Conservation (phyloP, 495 filamentous ascomycete genomes). For the Tuber indicum region DNA sequence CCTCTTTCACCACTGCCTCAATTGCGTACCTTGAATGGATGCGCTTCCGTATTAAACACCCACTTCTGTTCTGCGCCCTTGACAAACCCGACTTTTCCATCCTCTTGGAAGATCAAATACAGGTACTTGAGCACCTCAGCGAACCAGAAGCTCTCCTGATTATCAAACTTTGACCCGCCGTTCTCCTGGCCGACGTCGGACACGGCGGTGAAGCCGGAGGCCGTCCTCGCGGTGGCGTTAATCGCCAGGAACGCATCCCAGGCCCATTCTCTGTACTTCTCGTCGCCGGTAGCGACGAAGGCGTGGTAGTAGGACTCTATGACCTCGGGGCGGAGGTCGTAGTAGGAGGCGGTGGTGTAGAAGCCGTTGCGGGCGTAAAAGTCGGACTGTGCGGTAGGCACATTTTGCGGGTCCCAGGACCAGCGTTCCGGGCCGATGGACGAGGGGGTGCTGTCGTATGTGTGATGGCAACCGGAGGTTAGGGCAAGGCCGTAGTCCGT, state of each 20-base stretch:
- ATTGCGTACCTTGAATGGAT: conserved; percentile 57
- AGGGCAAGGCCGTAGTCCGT: conserved; percentile 69
- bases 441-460: conserved; percentile 62
- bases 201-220: conserved; percentile 62
- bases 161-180: conserved; percentile 60
- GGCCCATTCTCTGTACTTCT: conserved; percentile 71
- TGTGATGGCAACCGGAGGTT: conserved; percentile 65
- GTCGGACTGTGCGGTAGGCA: conserved; percentile 45
- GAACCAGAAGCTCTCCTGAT: conserved; percentile 86
- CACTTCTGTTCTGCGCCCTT: conserved; percentile 53
- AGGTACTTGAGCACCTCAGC: conserved; percentile 85
- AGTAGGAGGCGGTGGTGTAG: conserved; percentile 58
- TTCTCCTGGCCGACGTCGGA: conserved; percentile 56
- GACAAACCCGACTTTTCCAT: conserved; percentile 55
- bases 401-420: conserved; percentile 55
- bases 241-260: conserved; percentile 75
- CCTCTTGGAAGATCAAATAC: conserved; percentile 60
- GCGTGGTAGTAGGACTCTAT: conserved; percentile 87
- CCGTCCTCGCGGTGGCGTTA: conserved; percentile 54
- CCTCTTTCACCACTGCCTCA: neutral
- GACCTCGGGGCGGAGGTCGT: conserved; percentile 75
- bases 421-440: conserved; percentile 76
- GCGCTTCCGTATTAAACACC: conserved; percentile 81
- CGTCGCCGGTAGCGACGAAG: conserved; percentile 66
- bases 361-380: conserved; percentile 66